phyloP scores from a whole-genome alignment of 257 asterid genomes.

The Nicotiana tomentosiformis region DNA sequence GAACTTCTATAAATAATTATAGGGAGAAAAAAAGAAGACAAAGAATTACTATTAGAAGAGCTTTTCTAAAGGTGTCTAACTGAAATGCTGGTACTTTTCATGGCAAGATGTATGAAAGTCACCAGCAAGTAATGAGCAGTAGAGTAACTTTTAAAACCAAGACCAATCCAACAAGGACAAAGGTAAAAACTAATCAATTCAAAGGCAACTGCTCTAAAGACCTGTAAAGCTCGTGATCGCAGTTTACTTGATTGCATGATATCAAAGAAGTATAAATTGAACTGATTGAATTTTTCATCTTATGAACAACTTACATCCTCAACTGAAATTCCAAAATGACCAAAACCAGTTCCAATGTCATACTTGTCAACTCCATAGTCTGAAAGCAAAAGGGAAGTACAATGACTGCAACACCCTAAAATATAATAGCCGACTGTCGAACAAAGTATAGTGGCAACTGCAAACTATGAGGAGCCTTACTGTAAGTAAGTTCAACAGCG shows the following conservation, averaged over 20 bases:
- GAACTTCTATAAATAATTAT: background rate
- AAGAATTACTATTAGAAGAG: background rate
- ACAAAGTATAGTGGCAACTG: background rate
- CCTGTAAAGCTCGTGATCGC: background rate
- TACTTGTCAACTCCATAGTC: slow-evolving; percentile 46
- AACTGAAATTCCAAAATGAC: slow-evolving; percentile 43
- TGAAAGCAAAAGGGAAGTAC: slow-evolving; percentile 26
- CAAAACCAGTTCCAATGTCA: slow-evolving; percentile 49
- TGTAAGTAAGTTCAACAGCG: slow-evolving; percentile 43
- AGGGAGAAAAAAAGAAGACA: background rate
- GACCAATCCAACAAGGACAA: background rate
- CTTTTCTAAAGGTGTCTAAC: background rate
- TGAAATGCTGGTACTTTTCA: background rate
- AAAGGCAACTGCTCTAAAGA: background rate
- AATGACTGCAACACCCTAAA: background rate
- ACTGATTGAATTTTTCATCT: background rate
- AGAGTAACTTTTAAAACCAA: slow-evolving; percentile 3
- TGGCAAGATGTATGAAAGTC: background rate
- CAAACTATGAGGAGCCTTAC: slow-evolving; percentile 23
- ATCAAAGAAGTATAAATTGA: background rate
- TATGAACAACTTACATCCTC: slow-evolving; percentile 31
- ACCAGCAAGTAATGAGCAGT: background rate
- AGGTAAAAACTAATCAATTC: background rate
- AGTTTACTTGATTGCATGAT: background rate
- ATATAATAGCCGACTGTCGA: background rate